phyloP scores from a whole-genome alignment of 192 early-diverging fungal species.

The Backusella liffmaniae region DNA sequence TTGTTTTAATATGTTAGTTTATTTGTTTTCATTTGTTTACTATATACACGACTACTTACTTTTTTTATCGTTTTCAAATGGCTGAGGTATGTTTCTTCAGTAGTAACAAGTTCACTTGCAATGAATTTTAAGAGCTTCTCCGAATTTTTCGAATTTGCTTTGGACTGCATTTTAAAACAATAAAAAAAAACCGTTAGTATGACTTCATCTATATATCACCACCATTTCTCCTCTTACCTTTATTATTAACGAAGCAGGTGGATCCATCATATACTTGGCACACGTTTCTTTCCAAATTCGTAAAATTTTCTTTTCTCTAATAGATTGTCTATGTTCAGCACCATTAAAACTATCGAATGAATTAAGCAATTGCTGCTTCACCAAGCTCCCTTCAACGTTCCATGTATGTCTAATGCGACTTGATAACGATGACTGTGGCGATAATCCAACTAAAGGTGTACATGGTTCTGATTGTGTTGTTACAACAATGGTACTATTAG shows the following conservation, averaged over 20 bases:
- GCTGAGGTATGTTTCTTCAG: constrained; percentile 44
- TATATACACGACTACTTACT: constrained; percentile 18
- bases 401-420: constrained; percentile 4
- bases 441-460: not conserved
- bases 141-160: not conserved
- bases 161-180: not conserved
- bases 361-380: not conserved
- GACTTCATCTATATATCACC: not conserved
- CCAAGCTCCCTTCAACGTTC: not conserved
- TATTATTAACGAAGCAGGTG: not conserved
- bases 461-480: constrained; percentile 4
- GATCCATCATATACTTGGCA: not conserved
- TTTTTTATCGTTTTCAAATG: constrained; percentile 44
- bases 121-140: constrained; percentile 33
- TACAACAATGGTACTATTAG: not conserved
- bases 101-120: constrained; percentile 44
- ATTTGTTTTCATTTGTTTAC: not conserved
- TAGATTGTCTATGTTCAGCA: constrained; percentile 8
- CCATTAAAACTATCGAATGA: not conserved
- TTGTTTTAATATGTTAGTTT: not conserved
- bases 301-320: not conserved
- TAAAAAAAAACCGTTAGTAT: not conserved
- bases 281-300: constrained; percentile 7
- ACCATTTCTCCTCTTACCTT: not conserved
- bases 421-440: not conserved